phyloP scores from a whole-genome alignment of 805 yeast genomes.

The Kazachstania kunashirensis region DNA sequence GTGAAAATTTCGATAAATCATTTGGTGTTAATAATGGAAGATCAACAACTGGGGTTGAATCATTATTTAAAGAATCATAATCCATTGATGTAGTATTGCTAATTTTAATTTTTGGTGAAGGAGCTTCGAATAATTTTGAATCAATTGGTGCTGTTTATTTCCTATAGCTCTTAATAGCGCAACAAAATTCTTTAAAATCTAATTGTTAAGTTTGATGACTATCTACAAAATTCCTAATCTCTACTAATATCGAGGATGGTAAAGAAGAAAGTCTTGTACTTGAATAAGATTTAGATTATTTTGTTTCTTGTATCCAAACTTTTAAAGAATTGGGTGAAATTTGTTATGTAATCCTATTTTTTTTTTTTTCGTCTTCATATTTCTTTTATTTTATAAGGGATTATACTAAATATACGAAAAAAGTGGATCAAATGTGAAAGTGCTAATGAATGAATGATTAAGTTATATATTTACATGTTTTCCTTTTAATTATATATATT shows the following conservation, averaged over 20 bases:
- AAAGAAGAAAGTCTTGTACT: slow-evolving; percentile 71
- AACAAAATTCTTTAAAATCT: slow-evolving; percentile 68
- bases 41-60: not conserved
- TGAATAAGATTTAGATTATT: slow-evolving; percentile 80
- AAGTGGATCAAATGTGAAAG: no score
- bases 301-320: slow-evolving; percentile 66
- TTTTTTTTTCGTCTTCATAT: not conserved
- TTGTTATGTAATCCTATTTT: slow-evolving; percentile 28
- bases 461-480: no score
- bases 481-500: no score
- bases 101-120: slow-evolving; percentile 10
- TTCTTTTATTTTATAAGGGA: not conserved
- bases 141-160: slow-evolving; percentile 71
- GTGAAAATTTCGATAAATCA: slow-evolving; percentile 55
- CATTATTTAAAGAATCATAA: not conserved
- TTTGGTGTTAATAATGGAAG: slow-evolving; percentile 42
- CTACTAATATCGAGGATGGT: slow-evolving; percentile 67
- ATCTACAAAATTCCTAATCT: slow-evolving; percentile 90
- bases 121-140: slow-evolving; percentile 29
- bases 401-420: not conserved
- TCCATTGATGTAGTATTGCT: not conserved
- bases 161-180: slow-evolving; percentile 84
- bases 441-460: no score
- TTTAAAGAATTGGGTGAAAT: slow-evolving; percentile 67
- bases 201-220: slow-evolving; percentile 72